Evolutionary conservation across 2,329 filamentous ascomycete genomes (phyloP).

Genomic region (Fusarium brevicatenulatum): DNA sequence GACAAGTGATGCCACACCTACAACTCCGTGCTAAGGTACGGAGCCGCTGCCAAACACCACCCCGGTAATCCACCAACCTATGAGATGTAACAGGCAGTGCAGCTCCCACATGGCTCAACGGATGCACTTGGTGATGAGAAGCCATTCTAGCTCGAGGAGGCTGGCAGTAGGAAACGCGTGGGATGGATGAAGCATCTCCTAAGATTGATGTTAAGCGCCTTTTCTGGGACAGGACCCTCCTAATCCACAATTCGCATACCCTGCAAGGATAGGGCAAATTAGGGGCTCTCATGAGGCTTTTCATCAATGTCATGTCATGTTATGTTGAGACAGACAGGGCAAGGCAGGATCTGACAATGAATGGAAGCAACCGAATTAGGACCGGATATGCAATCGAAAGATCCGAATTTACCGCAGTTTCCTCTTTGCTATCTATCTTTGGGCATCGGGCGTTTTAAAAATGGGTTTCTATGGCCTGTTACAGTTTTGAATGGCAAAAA

Average conservation of each 20-base stretch:
- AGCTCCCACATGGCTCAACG: slow-evolving; percentile 36
- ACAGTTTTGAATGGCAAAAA: slow-evolving; percentile 14
- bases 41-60: slow-evolving; percentile 40
- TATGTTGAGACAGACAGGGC: background rate
- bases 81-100: slow-evolving; percentile 19
- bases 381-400: slow-evolving; percentile 25
- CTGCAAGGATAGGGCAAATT: background rate
- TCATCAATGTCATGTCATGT: slow-evolving; percentile 22
- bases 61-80: slow-evolving; percentile 34
- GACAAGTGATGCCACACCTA: slow-evolving; percentile 12
- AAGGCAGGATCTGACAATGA: slow-evolving; percentile 15
- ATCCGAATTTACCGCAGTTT: slow-evolving; percentile 30
- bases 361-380: slow-evolving; percentile 25
- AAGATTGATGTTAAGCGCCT: background rate
- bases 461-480: slow-evolving; percentile 32
- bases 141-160: slow-evolving; percentile 16
- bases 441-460: slow-evolving; percentile 24
- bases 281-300: slow-evolving; percentile 20
- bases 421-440: slow-evolving; percentile 10
- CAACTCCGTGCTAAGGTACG: slow-evolving; percentile 19
- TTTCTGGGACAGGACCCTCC: slow-evolving; percentile 1
- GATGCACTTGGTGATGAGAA: slow-evolving; percentile 21
- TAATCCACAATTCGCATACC: slow-evolving; percentile 5
- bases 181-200: slow-evolving; percentile 23
- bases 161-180: slow-evolving; percentile 8